Conservation (phyloP, 176 grass and related monocot genomes). For the Secale cereale region DNA sequence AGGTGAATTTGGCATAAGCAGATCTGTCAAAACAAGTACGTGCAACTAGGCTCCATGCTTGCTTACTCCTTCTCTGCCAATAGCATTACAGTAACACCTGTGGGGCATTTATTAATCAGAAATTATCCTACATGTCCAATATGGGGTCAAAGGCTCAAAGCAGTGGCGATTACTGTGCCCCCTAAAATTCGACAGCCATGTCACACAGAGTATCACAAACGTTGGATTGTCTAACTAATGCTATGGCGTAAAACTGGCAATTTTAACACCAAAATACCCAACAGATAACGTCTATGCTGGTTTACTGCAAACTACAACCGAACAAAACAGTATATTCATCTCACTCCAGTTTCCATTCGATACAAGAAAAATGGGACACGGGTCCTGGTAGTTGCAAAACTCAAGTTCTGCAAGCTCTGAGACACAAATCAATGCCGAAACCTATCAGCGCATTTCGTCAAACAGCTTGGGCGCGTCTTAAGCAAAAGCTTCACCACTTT, state of each 20-base stretch:
- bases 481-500: neutral
- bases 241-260: neutral
- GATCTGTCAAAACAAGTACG: neutral
- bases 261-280: neutral
- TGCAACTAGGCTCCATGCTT: neutral
- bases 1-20: neutral
- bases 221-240: neutral
- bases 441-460: neutral
- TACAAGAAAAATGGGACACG: neutral
- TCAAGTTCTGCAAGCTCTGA: neutral
- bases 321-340: constrained; percentile 1
- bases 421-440: neutral
- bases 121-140: neutral
- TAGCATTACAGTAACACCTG: neutral
- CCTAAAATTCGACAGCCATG: neutral
- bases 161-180: neutral
- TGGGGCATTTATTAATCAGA: neutral
- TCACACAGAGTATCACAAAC: neutral
- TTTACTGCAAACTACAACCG: neutral
- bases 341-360: neutral
- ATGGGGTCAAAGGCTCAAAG: neutral
- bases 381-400: neutral
- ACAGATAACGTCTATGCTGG: neutral
- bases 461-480: neutral
- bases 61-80: neutral